These are phyloP conservation scores for Pezicula carpinea DNA, from an alignment of 2,329 filamentous ascomycete species.

Conservation along the genomic window DNA sequence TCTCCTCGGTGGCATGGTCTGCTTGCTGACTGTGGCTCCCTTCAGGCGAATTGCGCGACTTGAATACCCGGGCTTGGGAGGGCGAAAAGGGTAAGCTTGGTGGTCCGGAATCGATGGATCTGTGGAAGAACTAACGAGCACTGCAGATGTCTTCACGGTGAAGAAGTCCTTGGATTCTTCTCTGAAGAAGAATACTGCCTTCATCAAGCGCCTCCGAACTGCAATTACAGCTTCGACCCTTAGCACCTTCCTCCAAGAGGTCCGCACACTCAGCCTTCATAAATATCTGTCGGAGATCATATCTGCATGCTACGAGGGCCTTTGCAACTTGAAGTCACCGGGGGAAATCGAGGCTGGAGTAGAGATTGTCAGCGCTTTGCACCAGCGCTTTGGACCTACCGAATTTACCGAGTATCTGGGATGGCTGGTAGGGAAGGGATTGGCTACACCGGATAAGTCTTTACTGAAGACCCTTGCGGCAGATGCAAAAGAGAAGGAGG, in stretches of 20 bases:
- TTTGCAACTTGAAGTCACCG: constrained; percentile 85
- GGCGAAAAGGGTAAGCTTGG: constrained; percentile 69
- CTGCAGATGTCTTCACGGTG: constrained; percentile 70
- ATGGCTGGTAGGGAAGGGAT: constrained; percentile 86
- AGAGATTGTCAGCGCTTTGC: constrained; percentile 90
- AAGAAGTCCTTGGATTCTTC: constrained; percentile 84
- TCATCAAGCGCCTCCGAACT: constrained; percentile 93
- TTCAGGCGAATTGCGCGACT: constrained; percentile 80
- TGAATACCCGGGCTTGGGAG: constrained; percentile 85
- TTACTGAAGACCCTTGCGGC: constrained; percentile 71
- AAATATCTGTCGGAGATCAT: constrained; percentile 98
- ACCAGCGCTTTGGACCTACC: constrained; percentile 85
- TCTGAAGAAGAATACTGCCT: constrained; percentile 96
- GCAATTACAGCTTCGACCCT: constrained; percentile 77
- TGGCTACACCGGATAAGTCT: constrained; percentile 85
- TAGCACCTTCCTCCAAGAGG: constrained; percentile 82
- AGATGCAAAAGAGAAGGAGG: constrained; percentile 88
- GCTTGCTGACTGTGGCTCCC: constrained; percentile 13
- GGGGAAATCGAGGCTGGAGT: constrained; percentile 90
- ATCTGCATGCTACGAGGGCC: constrained; percentile 88
- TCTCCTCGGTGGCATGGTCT: too few species aligned
- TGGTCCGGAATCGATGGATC: neutral
- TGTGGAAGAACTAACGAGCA: constrained; percentile 21
- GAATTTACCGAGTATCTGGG: constrained; percentile 91
- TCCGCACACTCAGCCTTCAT: constrained; percentile 83